These are phyloP conservation scores for Neostapfia colusana DNA, from an alignment of 176 grass and related monocot species.

Conservation along the genomic window DNA sequence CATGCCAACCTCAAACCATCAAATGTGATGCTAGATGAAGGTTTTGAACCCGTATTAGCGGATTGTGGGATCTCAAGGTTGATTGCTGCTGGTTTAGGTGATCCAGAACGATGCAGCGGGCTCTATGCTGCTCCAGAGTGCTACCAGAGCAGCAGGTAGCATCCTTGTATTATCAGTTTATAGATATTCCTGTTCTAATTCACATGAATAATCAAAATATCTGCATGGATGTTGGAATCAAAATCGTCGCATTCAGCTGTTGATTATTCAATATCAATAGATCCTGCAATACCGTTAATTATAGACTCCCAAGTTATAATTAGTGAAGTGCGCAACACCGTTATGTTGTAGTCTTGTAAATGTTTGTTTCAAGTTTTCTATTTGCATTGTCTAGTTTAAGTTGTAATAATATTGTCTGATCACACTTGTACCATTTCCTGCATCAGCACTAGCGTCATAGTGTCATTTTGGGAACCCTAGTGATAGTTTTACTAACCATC, in stretches of 20 bases:
- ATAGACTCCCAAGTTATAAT: neutral
- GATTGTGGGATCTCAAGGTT: conserved; percentile 74
- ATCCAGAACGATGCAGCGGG: conserved; percentile 44
- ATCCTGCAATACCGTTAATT: neutral
- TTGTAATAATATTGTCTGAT: neutral
- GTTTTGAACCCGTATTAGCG: conserved; percentile 61
- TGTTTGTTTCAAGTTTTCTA: neutral
- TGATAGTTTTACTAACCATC: neutral
- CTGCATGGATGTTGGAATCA: neutral
- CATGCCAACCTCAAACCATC: conserved; percentile 81
- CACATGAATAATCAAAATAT: neutral
- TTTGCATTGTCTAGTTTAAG: neutral
- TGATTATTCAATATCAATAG: neutral
- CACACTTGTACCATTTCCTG: neutral
- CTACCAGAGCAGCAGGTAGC: conserved; percentile 81
- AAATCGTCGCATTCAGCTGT: neutral
- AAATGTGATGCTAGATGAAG: conserved; percentile 86
- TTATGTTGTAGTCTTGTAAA: neutral
- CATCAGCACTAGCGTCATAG: neutral
- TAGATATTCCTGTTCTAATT: neutral
- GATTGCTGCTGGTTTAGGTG: conserved; percentile 35
- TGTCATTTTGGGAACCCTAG: neutral
- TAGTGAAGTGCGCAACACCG: neutral
- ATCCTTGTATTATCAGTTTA: neutral
- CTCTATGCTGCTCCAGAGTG: conserved; percentile 78